phyloP scores from a whole-genome alignment of 2,329 filamentous ascomycete genomes.

The Dichotomopilus funicola region DNA sequence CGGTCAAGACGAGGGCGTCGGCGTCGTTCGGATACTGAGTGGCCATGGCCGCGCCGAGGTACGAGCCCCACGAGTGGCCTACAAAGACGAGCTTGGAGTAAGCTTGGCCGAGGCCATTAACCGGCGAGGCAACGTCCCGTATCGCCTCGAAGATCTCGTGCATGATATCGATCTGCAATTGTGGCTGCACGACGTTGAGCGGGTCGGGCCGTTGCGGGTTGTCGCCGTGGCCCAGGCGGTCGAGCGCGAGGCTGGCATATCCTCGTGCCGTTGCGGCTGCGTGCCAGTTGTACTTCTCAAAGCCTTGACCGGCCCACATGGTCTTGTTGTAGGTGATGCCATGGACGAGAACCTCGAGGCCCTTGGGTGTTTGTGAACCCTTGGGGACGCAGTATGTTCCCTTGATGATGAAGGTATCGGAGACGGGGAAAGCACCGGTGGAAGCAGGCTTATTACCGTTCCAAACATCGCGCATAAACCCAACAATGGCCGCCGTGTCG shows the following conservation, averaged over 20 bases:
- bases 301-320: constrained; percentile 15
- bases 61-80: constrained; percentile 18
- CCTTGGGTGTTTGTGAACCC: neutral
- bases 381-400: constrained; percentile 14
- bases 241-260: constrained; percentile 16
- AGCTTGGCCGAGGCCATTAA: neutral
- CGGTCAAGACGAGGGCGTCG: constrained; percentile 13
- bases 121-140: neutral
- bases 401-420: constrained; percentile 12
- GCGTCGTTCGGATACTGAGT: constrained; percentile 6
- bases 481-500: constrained; percentile 7
- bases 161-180: constrained; percentile 13
- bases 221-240: constrained; percentile 17
- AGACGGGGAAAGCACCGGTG: constrained; percentile 8
- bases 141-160: constrained; percentile 11
- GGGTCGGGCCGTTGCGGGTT: constrained; percentile 13
- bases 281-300: constrained; percentile 15
- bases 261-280: constrained; percentile 9
- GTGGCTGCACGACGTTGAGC: constrained; percentile 8
- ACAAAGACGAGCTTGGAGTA: constrained; percentile 13
- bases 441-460: constrained; percentile 1
- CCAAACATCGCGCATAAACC: constrained; percentile 5
- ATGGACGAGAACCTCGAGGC: constrained; percentile 16
- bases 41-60: constrained; percentile 7
- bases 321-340: constrained; percentile 17